phyloP scores from a whole-genome alignment of 2,329 filamentous ascomycete genomes.

The Sporothrix dimorphospora region DNA sequence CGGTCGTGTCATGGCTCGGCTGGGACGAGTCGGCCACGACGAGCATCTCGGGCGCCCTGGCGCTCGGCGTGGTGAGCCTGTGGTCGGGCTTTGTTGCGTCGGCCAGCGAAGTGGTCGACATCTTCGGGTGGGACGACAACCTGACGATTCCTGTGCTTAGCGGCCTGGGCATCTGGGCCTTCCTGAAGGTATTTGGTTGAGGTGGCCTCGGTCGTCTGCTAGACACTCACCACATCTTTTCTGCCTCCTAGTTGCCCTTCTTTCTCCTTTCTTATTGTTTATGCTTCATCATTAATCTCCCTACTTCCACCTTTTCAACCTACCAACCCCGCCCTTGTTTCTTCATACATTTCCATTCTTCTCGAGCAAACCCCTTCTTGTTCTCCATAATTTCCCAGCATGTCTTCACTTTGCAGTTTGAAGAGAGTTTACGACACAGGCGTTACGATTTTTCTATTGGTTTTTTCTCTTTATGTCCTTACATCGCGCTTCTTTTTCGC shows the following conservation, averaged over 20 bases:
- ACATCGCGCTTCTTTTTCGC: background rate
- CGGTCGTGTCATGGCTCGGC: slow-evolving; percentile 46
- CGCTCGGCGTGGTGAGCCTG: slow-evolving; percentile 78
- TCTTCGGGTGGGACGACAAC: slow-evolving; percentile 97
- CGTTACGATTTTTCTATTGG: slow-evolving; percentile 1
- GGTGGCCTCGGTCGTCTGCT: background rate
- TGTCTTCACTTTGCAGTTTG: slow-evolving; percentile 7
- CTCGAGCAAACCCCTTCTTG: no score
- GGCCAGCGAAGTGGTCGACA: slow-evolving; percentile 84
- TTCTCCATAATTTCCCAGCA: background rate
- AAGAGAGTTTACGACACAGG: slow-evolving; percentile 17
- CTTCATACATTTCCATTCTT: background rate
- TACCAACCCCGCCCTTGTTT: background rate
- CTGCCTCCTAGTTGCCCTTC: background rate
- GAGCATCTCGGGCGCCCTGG: slow-evolving; percentile 69
- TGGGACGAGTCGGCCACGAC: slow-evolving; percentile 50
- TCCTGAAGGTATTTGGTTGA: slow-evolving; percentile 83
- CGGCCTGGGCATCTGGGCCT: slow-evolving; percentile 85
- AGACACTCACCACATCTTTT: background rate
- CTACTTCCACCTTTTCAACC: background rate
- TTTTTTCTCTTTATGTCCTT: slow-evolving; percentile 1
- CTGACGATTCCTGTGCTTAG: slow-evolving; percentile 93
- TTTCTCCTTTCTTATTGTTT: background rate
- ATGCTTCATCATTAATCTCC: background rate
- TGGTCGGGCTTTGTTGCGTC: slow-evolving; percentile 89